phyloP scores from a whole-genome alignment of 495 filamentous ascomycete species.

The Aspergillus funiculosus region DNA sequence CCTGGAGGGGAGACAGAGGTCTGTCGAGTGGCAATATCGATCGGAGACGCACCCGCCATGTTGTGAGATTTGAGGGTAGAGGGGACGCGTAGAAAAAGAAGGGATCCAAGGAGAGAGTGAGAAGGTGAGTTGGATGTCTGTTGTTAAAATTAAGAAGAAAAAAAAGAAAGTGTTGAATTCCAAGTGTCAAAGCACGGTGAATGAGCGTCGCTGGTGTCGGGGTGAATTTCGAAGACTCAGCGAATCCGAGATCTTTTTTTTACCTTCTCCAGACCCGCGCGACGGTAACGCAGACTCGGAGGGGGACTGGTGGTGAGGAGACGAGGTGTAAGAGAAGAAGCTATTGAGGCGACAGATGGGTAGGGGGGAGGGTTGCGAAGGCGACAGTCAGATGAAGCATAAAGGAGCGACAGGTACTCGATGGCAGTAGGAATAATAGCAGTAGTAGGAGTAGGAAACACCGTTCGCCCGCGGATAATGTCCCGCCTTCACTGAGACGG shows the following conservation, averaged over 20 bases:
- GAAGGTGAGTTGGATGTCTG: constrained; percentile 23
- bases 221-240: constrained; percentile 15
- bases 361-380: constrained; percentile 38
- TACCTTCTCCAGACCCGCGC: constrained; percentile 41
- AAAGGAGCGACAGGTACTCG: too few relatives aligned
- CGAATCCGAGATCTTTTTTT: constrained; percentile 19
- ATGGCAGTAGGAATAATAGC: too few relatives aligned
- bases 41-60: constrained; percentile 53
- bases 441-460: constrained; percentile 13
- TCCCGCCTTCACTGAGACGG: constrained; percentile 38
- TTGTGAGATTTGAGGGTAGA: constrained; percentile 17
- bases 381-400: constrained; percentile 40
- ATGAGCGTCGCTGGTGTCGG: constrained; percentile 8
- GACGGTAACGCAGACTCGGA: constrained; percentile 39
- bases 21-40: constrained; percentile 61
- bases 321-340: constrained; percentile 39
- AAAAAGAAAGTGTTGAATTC: constrained; percentile 3
- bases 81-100: constrained; percentile 28
- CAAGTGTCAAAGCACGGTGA: constrained; percentile 12
- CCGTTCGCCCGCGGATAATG: constrained; percentile 41
- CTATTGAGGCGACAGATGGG: constrained; percentile 33
- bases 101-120: constrained; percentile 47
- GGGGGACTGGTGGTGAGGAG: constrained; percentile 37
- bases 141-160: constrained; percentile 24
- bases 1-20: constrained; percentile 57